Percentiles rank a stretch among this genome's conserved stretches.
These are phyloP conservation scores for Scleroderma citrinum DNA, from an alignment of 768 basidiomycete species.

Conservation along the genomic window DNA sequence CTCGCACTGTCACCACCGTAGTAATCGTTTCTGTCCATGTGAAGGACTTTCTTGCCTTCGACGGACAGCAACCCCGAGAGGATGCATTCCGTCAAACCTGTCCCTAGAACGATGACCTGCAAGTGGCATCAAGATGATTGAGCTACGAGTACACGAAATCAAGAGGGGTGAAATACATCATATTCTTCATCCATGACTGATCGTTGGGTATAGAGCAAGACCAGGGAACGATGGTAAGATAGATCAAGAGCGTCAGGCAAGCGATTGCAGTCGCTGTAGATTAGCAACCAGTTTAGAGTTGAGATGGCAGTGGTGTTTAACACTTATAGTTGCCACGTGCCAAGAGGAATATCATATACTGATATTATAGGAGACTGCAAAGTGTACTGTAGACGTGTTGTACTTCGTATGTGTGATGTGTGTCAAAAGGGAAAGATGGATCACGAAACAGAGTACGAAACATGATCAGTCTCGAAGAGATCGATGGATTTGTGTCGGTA, in stretches of 20 bases:
- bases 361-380: too few relatives aligned
- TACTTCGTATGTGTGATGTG: too few relatives aligned
- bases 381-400: too few relatives aligned
- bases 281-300: too few relatives aligned
- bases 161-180: slow-evolving; percentile 54
- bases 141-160: slow-evolving; percentile 13
- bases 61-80: slow-evolving; percentile 97
- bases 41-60: slow-evolving; percentile 98
- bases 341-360: too few relatives aligned
- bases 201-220: slow-evolving; percentile 10
- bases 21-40: slow-evolving; percentile 98
- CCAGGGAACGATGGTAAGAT: slow-evolving; percentile 7
- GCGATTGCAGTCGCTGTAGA: slow-evolving; percentile 6
- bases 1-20: slow-evolving; percentile 97
- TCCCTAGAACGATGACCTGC: slow-evolving; percentile 89
- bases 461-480: too few relatives aligned
- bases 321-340: too few relatives aligned
- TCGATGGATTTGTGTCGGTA: too few relatives aligned
- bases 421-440: too few relatives aligned
- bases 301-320: too few relatives aligned
- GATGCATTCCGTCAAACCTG: slow-evolving; percentile 97
- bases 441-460: too few relatives aligned
- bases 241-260: slow-evolving; percentile 3
- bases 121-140: slow-evolving; percentile 11
- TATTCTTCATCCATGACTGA: slow-evolving; percentile 96